Evolutionary conservation across 352 stramenopile species (phyloP).

Genomic region (Ophiocytium majus): DNA sequence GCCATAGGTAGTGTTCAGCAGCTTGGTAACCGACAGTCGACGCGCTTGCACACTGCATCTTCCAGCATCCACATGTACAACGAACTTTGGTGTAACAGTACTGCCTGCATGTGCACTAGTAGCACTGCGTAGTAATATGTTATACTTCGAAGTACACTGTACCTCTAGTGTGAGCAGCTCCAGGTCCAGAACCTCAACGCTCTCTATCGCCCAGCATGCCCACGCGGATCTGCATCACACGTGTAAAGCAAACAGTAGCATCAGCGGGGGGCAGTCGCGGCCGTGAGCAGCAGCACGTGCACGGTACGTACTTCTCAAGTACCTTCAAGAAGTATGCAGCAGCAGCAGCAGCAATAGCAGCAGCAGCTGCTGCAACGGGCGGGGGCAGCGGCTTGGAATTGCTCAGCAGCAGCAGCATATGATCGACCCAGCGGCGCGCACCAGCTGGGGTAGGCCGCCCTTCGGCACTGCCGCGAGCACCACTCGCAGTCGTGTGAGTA

Average conservation of each 20-base stretch:
- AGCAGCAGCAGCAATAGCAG: not conserved
- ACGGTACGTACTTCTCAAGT: not conserved
- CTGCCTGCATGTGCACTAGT: not conserved
- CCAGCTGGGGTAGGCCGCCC: too few species aligned
- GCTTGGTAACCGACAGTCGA: too few species aligned
- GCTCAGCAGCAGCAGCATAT: too few species aligned
- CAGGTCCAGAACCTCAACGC: slow-evolving; percentile 9
- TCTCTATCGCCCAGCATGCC: not conserved
- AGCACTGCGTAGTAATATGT: not conserved
- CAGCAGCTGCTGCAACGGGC: not conserved
- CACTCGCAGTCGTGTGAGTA: not conserved
- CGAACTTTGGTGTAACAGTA: not conserved
- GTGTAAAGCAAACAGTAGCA: not conserved
- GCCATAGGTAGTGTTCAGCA: too few species aligned
- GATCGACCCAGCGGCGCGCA: too few species aligned
- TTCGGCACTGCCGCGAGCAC: too few species aligned
- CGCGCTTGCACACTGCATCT: not conserved
- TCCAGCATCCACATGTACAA: not conserved
- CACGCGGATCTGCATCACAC: not conserved
- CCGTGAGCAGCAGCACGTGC: not conserved
- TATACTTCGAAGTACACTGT: not conserved
- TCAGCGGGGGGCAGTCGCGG: not conserved
- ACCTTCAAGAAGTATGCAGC: not conserved
- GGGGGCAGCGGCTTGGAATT: too few species aligned
- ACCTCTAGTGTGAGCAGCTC: slow-evolving; percentile 17